Evolutionary conservation across 2,329 filamentous ascomycete species (phyloP), one percentile per base, ranked within the genome.

Genomic region (Geosmithia morbida): DNA sequence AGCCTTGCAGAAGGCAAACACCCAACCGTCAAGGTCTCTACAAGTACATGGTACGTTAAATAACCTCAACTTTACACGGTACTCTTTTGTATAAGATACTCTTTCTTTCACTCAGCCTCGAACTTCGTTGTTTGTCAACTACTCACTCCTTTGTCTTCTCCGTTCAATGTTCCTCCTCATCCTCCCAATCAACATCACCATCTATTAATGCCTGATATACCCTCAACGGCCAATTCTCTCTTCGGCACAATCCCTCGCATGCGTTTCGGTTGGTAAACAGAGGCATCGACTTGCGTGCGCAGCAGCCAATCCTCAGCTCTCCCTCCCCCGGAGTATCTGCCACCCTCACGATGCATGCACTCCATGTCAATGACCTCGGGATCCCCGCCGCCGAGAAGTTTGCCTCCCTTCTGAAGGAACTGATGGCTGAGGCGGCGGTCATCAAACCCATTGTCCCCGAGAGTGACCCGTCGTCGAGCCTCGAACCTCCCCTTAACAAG

Each of bases 401-500:
- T 54, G 66, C 64, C 37, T 56, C 59, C 22, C 66, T 83, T 20
- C 66, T 87, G 30, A 64, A 71, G 41, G 63, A 72, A 40, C 70
- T 85, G 33, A 66, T 88, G 41, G 59, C 65, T 39, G 74, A 72
- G 59, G 82, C 82, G 49, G 71, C 72, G 46, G 57, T 66, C 40
- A 62, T 74, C 51, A 87, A 87, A 61, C 45, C 46, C 11, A 11
- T 22, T 7, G 29, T 20, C 10, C 19, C 22, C 44, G 40, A 43
- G n/a, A n/a, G 41, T 30, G 29, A 19, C 13, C 66, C 71, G 30
- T 69, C 71, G 37, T 62, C 70, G 18, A 69, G 73, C 18, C 77
- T 88, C 53, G 87, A 95, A 55, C 85, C 85, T 13, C 78, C 82
- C 3, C 71, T 96, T 52, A 79, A 77, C 26, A 84, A 88, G 59